Conservation (phyloP, 805 yeast species). For the Sungouiozyma ichnusensis region DNA sequence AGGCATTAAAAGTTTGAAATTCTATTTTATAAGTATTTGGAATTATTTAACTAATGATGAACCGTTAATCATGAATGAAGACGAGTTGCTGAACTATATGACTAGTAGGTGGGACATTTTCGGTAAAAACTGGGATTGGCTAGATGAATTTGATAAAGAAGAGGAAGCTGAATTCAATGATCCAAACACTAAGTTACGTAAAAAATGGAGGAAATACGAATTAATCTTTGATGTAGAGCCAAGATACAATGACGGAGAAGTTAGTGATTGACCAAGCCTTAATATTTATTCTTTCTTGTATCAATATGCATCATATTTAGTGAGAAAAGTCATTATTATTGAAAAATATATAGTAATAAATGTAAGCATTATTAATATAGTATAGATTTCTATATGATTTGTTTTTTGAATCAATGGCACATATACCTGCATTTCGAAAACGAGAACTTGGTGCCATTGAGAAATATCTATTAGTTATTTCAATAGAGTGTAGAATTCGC, state of each 20-base stretch:
- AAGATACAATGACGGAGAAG: slow-evolving; percentile 21
- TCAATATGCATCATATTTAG: not conserved
- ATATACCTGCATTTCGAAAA: no score
- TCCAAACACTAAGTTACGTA: slow-evolving; percentile 21
- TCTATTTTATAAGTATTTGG: slow-evolving; percentile 56
- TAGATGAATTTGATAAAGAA: slow-evolving; percentile 31
- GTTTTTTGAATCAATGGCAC: not conserved
- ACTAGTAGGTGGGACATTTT: slow-evolving; percentile 14
- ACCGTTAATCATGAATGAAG: slow-evolving; percentile 19
- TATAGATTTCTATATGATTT: no score
- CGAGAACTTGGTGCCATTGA: no score
- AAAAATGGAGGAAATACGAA: slow-evolving; percentile 30
- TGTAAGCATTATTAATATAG: not conserved
- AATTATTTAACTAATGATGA: slow-evolving; percentile 38
- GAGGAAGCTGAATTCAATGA: slow-evolving; percentile 25
- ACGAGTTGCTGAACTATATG: slow-evolving; percentile 14
- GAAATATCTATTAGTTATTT: no score
- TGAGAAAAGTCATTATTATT: not conserved
- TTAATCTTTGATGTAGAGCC: slow-evolving; percentile 28
- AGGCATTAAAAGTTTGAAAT: slow-evolving; percentile 66
- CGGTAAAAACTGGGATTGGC: slow-evolving; percentile 28
- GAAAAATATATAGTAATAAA: not conserved
- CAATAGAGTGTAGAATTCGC: no score
- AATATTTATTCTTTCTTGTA: not conserved
- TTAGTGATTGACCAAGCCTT: slow-evolving; percentile 21